Evolutionary conservation across 2,329 filamentous ascomycete genomes (phyloP), one percentile per base, ranked within the genome.

Genomic region (Fusarium sp.): DNA sequence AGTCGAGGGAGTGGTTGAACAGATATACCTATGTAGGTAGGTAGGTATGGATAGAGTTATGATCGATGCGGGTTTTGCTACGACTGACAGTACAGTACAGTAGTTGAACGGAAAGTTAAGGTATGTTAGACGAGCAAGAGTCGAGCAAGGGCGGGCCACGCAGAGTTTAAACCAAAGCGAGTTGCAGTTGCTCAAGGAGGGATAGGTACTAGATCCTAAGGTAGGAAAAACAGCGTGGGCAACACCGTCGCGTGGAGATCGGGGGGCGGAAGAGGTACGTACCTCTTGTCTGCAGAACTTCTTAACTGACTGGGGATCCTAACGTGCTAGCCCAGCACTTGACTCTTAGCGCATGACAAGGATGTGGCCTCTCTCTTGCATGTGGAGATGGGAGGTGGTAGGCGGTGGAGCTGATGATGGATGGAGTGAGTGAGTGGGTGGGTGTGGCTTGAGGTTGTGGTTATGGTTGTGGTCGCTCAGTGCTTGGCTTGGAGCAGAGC

Each of bases 151-250:
- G 60, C 70, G 67, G 73, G 51, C 55, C 61, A 73, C 62, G 51
- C 51, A 74, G 73, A 76, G 74, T 76, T 76, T 76, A 73, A 75
- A 75, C 74, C 66, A 73, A 71, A 61, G 68, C 66, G 48, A 55
- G 46, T 46, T 19, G 57, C 35, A 37, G 16, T 10, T 37, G 56
- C 60, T 52, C 51, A 58, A 67, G 58, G 51, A 70, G 66, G 69
- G 57, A 37, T 35, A 35, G 15, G 15, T 35, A 33, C 29, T 45
- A 27, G 61, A 70, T 70, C 58, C 65, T 70, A n/a, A n/a, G n/a
- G n/a, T n/a, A 66, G 51, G 45, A 59, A 65, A 39, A 55, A 55
- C 39, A 69, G 62, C 55, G 33, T 55, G 65, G 69, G 60, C 69
- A 69, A 58, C 70, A 51, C 66, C 69, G 70, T 70, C 64, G 70